Evolutionary conservation across 495 filamentous ascomycete genomes (phyloP).

Genomic region (Penicillium flavigenum): DNA sequence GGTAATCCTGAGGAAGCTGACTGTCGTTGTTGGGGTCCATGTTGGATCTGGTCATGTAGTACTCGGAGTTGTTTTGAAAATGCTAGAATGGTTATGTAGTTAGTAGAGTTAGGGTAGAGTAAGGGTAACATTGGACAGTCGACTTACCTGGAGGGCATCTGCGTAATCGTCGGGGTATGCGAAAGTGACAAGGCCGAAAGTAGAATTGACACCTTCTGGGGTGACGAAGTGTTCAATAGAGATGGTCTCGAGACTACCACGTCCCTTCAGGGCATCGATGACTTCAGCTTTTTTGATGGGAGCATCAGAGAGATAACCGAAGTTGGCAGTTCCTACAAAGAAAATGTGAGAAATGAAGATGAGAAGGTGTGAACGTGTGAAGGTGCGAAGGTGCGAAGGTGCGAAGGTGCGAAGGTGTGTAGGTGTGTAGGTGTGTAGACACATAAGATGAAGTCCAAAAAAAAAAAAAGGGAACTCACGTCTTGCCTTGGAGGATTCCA

Average conservation of each 20-base stretch:
- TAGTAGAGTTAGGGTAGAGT: not conserved
- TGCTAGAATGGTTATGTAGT: not conserved
- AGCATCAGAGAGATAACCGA: not conserved
- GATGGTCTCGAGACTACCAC: not conserved
- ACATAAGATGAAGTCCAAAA: not conserved
- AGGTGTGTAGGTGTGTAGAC: not conserved
- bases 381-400: not conserved
- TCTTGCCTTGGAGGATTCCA: not conserved
- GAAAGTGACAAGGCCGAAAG: conserved; percentile 5
- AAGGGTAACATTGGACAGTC: not conserved
- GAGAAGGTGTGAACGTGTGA: not conserved
- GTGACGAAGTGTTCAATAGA: not conserved
- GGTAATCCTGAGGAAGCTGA: not conserved
- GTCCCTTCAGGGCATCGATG: not conserved
- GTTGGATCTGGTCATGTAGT: not conserved
- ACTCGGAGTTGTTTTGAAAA: not conserved
- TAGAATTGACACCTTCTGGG: not conserved
- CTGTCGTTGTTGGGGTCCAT: conserved; percentile 1
- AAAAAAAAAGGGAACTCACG: not conserved
- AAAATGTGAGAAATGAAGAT: not conserved
- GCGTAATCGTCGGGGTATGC: conserved; percentile 3
- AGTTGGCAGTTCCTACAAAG: conserved; percentile 4
- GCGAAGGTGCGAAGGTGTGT: not conserved
- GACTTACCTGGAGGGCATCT: conserved; percentile 3
- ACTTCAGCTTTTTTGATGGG: not conserved